These are phyloP conservation scores for Hyaloperonospora arabidopsidis DNA, from an alignment of 352 stramenopile genomes.

Conservation along the genomic window DNA sequence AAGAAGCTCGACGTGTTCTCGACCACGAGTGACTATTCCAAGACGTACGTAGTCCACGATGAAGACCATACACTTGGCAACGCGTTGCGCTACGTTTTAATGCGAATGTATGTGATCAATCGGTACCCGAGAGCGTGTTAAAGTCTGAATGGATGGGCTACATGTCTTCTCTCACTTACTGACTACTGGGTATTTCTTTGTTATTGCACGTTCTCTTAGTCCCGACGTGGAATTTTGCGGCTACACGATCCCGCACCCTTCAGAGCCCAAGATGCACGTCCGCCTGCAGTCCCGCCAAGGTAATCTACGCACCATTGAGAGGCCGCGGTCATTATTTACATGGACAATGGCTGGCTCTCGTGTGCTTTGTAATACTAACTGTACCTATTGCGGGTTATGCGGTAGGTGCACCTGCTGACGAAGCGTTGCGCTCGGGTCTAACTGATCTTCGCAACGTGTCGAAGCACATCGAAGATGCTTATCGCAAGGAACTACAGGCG, in stretches of 20 bases:
- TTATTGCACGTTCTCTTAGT: slow-evolving; percentile 39
- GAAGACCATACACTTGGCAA: slow-evolving; percentile 90
- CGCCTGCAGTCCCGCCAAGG: slow-evolving; percentile 84
- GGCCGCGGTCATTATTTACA: too few relatives aligned
- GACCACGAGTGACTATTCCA: slow-evolving; percentile 70
- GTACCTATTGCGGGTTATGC: not conserved
- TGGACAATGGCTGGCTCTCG: too few relatives aligned
- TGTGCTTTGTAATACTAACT: too few relatives aligned
- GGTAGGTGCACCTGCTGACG: slow-evolving; percentile 49
- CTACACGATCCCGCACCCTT: slow-evolving; percentile 93
- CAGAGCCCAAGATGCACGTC: slow-evolving; percentile 91
- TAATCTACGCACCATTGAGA: too few relatives aligned
- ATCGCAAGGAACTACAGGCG: slow-evolving; percentile 76
- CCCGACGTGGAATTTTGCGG: slow-evolving; percentile 89
- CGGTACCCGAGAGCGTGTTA: not conserved
- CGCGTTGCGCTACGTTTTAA: slow-evolving; percentile 86
- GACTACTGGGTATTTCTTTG: slow-evolving; percentile 1
- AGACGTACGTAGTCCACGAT: slow-evolving; percentile 85
- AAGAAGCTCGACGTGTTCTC: slow-evolving; percentile 82
- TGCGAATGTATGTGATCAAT: slow-evolving; percentile 77
- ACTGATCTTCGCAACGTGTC: slow-evolving; percentile 70
- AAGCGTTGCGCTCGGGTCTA: slow-evolving; percentile 52
- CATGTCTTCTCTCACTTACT: not conserved
- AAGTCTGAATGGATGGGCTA: not conserved
- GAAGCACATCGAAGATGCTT: slow-evolving; percentile 61